A percentile compares a stretch with the other conserved stretches of the same genome.
Conservation (phyloP, 352 stramenopile species). For the Phytophthora citrophthora region DNA sequence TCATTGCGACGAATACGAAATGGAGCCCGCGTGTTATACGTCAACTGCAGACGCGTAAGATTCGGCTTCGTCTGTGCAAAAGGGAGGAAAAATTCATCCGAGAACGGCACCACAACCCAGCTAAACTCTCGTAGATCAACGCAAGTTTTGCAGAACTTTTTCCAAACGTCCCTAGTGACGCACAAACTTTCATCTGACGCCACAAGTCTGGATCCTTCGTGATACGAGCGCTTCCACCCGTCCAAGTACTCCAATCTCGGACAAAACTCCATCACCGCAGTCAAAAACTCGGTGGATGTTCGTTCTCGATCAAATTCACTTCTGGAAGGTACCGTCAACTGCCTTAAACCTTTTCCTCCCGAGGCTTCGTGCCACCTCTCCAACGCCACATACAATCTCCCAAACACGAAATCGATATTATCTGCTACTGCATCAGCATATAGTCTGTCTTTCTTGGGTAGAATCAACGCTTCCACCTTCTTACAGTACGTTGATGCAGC, state of each 20-base stretch:
- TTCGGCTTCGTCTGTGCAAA: constrained; percentile 52
- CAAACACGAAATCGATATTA: constrained; percentile 50
- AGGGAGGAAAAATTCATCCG: constrained; percentile 68
- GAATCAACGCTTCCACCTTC: constrained; percentile 43
- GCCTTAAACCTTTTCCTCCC: constrained; percentile 29
- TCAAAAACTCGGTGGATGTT: constrained; percentile 46
- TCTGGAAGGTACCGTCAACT: constrained; percentile 43
- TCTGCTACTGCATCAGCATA: constrained; percentile 42
- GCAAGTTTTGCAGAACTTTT: constrained; percentile 50
- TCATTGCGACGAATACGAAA: constrained; percentile 58
- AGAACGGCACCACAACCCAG: constrained; percentile 73
- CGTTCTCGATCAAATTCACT: constrained; percentile 41
- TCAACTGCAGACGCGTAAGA: constrained; percentile 52
- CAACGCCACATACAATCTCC: constrained; percentile 40
- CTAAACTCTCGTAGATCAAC: constrained; percentile 59
- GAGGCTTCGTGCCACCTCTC: constrained; percentile 34
- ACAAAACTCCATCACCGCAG: constrained; percentile 38
- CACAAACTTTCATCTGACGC: constrained; percentile 46
- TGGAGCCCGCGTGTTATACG: constrained; percentile 55
- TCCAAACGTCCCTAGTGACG: constrained; percentile 45
- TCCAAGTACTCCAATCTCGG: constrained; percentile 67
- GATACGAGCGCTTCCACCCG: constrained; percentile 68
- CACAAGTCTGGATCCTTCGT: constrained; percentile 42
- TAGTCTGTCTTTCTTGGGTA: constrained; percentile 40
- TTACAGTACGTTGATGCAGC: constrained; percentile 36